Percentiles rank a stretch among this genome's conserved stretches.
Evolutionary conservation across 768 basidiomycete species (phyloP).

Genomic region (Sporobolomyces pararoseus): DNA sequence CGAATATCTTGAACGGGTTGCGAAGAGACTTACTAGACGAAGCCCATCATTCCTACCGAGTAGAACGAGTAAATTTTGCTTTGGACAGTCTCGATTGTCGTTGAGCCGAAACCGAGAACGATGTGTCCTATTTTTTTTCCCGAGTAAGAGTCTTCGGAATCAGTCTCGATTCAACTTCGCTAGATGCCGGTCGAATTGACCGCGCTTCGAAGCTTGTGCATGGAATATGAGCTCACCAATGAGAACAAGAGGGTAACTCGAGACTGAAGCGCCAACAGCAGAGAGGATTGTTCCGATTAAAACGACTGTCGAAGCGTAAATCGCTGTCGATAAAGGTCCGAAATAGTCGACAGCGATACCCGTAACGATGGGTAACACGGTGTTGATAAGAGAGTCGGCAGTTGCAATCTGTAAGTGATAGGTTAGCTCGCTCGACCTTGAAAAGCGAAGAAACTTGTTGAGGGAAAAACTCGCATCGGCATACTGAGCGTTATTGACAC

Average conservation of each 20-base stretch:
- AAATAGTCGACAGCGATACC: conserved; percentile 28
- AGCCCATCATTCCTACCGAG: conserved; percentile 10
- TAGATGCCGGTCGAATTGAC: too few species aligned
- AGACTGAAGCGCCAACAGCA: not conserved
- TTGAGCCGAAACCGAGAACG: conserved; percentile 18
- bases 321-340: not conserved
- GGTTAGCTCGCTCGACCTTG: too few species aligned
- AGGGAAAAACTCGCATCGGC: conserved; percentile 2
- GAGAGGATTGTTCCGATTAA: conserved; percentile 21
- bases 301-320: conserved; percentile 10
- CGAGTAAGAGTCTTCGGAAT: too few species aligned
- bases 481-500: conserved; percentile 28
- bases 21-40: conserved; percentile 10
- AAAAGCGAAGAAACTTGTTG: not conserved
- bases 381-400: conserved; percentile 26
- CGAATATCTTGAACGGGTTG: not conserved
- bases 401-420: conserved; percentile 15
- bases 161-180: too few species aligned
- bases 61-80: conserved; percentile 18
- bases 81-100: conserved; percentile 23
- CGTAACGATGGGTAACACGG: conserved; percentile 18
- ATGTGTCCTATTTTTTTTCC: conserved; percentile 14
- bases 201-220: not conserved
- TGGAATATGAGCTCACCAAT: not conserved
- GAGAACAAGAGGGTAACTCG: conserved; percentile 7